These are phyloP conservation scores for Metrosideros polymorpha DNA, from an alignment of 441 rosid species.

Conservation along the genomic window DNA sequence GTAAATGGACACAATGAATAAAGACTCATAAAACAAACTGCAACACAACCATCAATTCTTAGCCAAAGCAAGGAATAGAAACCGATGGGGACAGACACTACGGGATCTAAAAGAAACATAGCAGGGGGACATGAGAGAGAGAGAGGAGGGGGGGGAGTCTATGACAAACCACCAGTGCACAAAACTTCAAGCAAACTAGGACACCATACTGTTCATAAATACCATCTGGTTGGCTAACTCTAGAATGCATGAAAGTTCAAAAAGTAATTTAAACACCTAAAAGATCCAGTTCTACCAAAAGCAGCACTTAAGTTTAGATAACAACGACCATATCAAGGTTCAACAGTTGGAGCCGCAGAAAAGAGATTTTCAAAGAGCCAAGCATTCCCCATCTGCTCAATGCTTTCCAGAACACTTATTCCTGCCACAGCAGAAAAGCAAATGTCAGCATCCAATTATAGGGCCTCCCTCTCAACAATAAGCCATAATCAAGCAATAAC, in stretches of 20 bases:
- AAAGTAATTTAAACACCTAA: not conserved
- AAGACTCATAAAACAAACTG: conserved; percentile 3
- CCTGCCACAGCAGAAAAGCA: conserved; percentile 22
- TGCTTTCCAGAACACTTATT: conserved; percentile 10
- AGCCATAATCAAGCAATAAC: not conserved
- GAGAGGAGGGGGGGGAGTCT: not conserved
- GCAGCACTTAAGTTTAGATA: conserved; percentile 18
- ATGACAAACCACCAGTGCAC: not conserved
- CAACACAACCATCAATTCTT: not conserved
- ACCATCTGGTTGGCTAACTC: not conserved
- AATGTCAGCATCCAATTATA: not conserved
- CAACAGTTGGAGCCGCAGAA: conserved; percentile 11
- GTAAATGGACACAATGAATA: conserved; percentile 34
- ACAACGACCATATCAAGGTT: conserved; percentile 13
- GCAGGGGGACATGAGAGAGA: not conserved
- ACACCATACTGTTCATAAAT: not conserved
- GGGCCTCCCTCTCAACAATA: not conserved
- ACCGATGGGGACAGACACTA: not conserved
- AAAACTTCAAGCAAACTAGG: not conserved
- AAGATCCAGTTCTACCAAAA: conserved; percentile 27
- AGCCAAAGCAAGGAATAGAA: not conserved
- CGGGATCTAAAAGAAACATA: not conserved
- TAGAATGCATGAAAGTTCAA: not conserved
- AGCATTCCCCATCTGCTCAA: conserved; percentile 8
- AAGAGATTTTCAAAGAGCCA: not conserved